Evolutionary conservation across 176 grass and related monocot genomes (phyloP).

Genomic region (Echinochloa phyllopogon): DNA sequence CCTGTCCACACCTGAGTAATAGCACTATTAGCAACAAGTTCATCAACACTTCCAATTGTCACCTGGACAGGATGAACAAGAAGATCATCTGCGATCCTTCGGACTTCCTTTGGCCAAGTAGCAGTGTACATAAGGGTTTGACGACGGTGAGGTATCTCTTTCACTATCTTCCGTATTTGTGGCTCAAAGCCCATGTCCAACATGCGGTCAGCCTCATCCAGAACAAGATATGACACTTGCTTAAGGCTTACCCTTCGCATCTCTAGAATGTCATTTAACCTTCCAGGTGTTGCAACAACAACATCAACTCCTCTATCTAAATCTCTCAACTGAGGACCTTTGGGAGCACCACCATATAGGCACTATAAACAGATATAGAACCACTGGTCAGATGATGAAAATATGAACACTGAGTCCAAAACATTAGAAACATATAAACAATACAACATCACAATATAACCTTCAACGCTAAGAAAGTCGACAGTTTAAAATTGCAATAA

Average conservation of each 20-base stretch:
- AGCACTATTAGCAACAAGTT: conserved; percentile 95
- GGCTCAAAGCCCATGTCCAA: conserved; percentile 95
- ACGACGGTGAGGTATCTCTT: conserved; percentile 70
- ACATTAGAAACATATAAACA: neutral
- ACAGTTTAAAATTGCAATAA: neutral
- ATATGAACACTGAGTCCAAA: conserved; percentile 1
- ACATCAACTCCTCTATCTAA: conserved; percentile 94
- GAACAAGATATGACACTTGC: conserved; percentile 83
- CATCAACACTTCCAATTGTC: conserved; percentile 91
- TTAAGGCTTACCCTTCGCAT: conserved; percentile 78
- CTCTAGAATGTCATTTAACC: conserved; percentile 94
- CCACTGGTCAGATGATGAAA: conserved; percentile 19
- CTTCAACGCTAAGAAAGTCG: neutral
- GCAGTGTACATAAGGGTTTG: conserved; percentile 99
- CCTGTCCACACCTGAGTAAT: conserved; percentile 79
- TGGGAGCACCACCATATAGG: conserved; percentile 95
- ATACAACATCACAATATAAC: neutral
- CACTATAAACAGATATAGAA: conserved; percentile 63
- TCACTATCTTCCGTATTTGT: conserved; percentile 95
- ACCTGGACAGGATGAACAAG: conserved; percentile 93
- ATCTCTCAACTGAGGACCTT: conserved; percentile 92
- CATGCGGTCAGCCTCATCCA: conserved; percentile 89
- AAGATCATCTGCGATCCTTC: conserved; percentile 88
- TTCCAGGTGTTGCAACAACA: conserved; percentile 97
- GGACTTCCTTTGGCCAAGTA: conserved; percentile 97